Evolutionary conservation across 176 grass and related monocot species (phyloP), one percentile per base, ranked within the genome.

Genomic region (Pontederia paniculata): DNA sequence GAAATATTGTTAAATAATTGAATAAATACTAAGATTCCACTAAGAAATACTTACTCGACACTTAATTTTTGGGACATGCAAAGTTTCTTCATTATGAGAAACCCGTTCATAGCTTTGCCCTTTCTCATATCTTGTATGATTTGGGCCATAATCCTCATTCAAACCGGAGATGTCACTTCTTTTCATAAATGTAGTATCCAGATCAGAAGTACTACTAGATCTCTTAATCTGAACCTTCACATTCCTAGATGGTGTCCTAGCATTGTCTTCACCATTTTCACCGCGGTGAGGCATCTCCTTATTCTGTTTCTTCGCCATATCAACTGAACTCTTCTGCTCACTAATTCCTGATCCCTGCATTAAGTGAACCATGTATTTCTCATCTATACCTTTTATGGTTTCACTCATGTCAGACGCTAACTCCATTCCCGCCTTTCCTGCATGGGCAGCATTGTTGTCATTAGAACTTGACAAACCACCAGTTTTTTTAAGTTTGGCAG

Each of bases 311-410:
- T 61, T 66, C 60, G 71, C 59, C 14, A 17, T 61, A 71, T 67
- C 65, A 67, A 71, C 61, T 52, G 65, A 84, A 77, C 60, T 62
- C 77, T 78, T 80, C 55, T 66, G 70, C 62, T 70, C 72, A 75
- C 72, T 82, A 42, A 70, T 52, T 60, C 62, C 65, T 45, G 71
- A 65, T 65, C 70, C 70, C 65, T 89, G 84, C 93, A 97, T 90
- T 77, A 97, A 68, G 63, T 97, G 76, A 57, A 82, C 80, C 86
- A 90, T 90, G 68, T 90, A 97, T 70, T 84, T 90, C 74, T 97
- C 86, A 81, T 97, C 93, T 74, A 88, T 77, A 65, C 60, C 59
- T 69, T 75, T 74, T 60, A 90, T 78, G 54, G 74, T 97, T 58
- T 90, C 74, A 15, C 86, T 97, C 50, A 84, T 84, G 62, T 82